Percentiles rank a stretch among this genome's conserved stretches.
phyloP scores from a whole-genome alignment of 2,329 filamentous ascomycete genomes.

The Dactylellina cionopaga region DNA sequence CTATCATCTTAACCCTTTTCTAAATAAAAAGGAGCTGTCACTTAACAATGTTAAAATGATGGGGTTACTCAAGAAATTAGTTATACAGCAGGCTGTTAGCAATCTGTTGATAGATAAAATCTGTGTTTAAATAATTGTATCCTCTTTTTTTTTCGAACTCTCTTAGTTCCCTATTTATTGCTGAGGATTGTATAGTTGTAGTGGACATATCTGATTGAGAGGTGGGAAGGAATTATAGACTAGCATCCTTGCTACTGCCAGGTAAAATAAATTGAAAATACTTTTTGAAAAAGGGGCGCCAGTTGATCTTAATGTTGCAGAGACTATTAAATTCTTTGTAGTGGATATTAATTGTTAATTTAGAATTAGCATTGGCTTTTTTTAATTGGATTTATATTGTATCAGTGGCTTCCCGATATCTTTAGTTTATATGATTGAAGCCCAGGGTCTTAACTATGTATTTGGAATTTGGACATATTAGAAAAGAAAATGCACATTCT shows the following conservation, averaged over 20 bases:
- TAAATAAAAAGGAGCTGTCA: not conserved
- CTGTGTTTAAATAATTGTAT: no score
- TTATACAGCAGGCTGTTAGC: not conserved
- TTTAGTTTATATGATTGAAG: not conserved
- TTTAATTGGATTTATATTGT: not conserved
- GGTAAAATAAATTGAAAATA: not conserved
- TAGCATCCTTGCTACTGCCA: not conserved
- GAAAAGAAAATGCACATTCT: not conserved
- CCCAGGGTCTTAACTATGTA: constrained; percentile 3
- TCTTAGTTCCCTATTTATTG: no score
- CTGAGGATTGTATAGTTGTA: no score
- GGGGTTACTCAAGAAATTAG: not conserved
- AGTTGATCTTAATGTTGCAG: no score
- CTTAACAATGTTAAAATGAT: constrained; percentile 5
- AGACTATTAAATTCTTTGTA: no score
- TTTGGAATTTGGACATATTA: not conserved
- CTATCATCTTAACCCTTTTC: not conserved
- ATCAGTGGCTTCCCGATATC: constrained; percentile 15
- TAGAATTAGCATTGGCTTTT: not conserved
- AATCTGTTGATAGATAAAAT: no score
- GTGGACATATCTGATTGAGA: no score
- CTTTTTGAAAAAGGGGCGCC: not conserved
- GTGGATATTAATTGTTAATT: not conserved
- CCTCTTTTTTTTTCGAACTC: no score
- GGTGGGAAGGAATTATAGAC: not conserved